Conservation (phyloP, 2,329 filamentous ascomycete genomes). For the Cladosporium austrohemisphaericum region DNA sequence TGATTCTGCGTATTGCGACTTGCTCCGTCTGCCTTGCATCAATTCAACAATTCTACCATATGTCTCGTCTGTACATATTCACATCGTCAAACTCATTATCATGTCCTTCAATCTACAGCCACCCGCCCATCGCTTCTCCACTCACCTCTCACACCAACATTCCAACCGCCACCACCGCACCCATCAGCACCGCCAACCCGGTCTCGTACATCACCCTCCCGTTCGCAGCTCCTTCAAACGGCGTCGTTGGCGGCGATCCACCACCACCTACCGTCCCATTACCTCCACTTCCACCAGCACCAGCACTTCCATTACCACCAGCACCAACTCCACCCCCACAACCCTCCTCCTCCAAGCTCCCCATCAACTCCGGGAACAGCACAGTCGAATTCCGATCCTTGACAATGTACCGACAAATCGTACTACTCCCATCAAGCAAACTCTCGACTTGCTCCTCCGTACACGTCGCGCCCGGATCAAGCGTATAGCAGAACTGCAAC, state of each 20-base stretch:
- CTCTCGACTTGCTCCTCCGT: slow-evolving; percentile 20
- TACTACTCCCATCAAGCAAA: slow-evolving; percentile 18
- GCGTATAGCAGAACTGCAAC: slow-evolving; percentile 21
- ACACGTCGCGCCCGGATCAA: slow-evolving; percentile 20
- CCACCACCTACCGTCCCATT: slow-evolving; percentile 1
- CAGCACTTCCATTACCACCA: background rate
- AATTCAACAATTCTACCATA: too few species aligned
- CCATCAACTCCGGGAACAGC: slow-evolving; percentile 21
- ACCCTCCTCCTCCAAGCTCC: slow-evolving; percentile 1
- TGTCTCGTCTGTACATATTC: too few species aligned
- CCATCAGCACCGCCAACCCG: background rate
- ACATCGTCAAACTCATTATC: too few species aligned
- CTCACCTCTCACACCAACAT: background rate
- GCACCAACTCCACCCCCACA: background rate
- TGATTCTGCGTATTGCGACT: too few species aligned
- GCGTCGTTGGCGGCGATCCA: background rate
- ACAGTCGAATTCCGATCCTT: slow-evolving; percentile 21
- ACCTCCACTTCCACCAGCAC: background rate
- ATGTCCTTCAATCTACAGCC: too few species aligned
- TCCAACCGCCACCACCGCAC: too few species aligned
- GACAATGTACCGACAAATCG: slow-evolving; percentile 21
- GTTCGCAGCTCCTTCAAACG: slow-evolving; percentile 1
- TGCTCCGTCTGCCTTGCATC: too few species aligned
- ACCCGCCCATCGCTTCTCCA: too few species aligned
- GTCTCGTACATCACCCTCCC: background rate